These are phyloP conservation scores for Rauvolfia tetraphylla DNA, from an alignment of 257 asterid genomes.

Conservation along the genomic window DNA sequence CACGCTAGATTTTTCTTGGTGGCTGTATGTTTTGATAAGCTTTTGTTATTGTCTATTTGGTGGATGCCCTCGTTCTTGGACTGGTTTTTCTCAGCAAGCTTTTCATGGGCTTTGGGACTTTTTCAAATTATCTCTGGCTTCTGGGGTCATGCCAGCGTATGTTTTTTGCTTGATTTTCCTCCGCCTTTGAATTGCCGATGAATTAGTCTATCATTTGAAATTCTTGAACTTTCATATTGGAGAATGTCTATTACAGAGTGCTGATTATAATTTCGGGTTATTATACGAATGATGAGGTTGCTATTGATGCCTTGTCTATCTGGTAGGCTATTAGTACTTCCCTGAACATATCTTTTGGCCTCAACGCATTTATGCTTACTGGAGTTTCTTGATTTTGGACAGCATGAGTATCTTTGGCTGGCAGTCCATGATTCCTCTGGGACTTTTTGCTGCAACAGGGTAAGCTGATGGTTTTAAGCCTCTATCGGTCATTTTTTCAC, in stretches of 20 bases:
- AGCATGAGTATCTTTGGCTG: conserved; percentile 53
- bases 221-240: conserved; percentile 44
- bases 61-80: conserved; percentile 54
- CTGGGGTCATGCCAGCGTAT: conserved; percentile 62
- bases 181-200: background rate
- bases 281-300: conserved; percentile 44
- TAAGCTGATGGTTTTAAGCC: conserved; percentile 13
- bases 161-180: conserved; percentile 5
- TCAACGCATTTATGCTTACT: background rate
- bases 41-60: conserved; percentile 40
- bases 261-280: conserved; percentile 44
- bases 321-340: conserved; percentile 34
- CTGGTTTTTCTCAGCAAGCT: conserved; percentile 55
- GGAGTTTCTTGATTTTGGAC: conserved; percentile 14
- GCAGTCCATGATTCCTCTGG: conserved; percentile 65
- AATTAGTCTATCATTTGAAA: background rate
- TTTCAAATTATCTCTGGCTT: conserved; percentile 53
- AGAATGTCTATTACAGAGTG: conserved; percentile 52
- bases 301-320: conserved; percentile 63
- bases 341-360: background rate
- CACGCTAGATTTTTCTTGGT: conserved; percentile 59
- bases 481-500: background rate
- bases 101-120: conserved; percentile 51
- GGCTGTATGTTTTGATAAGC: conserved; percentile 52
- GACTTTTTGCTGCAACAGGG: conserved; percentile 71